Conservation (phyloP, 768 basidiomycete species). For the Boletus barrowsii region DNA sequence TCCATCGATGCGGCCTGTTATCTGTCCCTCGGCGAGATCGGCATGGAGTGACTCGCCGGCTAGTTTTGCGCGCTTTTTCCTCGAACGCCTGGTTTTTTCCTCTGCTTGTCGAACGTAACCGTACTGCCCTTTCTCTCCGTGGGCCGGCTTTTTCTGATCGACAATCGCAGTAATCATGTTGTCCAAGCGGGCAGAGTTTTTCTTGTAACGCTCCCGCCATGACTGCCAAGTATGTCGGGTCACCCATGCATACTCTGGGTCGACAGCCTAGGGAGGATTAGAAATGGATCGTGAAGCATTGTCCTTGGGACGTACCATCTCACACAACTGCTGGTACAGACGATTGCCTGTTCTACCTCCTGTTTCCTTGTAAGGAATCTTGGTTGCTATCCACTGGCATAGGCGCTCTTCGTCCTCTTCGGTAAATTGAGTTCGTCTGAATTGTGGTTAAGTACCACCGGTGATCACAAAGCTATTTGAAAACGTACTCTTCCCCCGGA, state of each 20-base stretch:
- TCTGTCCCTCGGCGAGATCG: slow-evolving; percentile 21
- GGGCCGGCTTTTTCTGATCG: slow-evolving; percentile 61
- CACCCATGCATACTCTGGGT: slow-evolving; percentile 79
- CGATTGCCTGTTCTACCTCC: slow-evolving; percentile 81
- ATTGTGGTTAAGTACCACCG: background rate
- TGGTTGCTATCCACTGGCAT: slow-evolving; percentile 76
- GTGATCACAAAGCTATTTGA: background rate
- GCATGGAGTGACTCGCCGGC: slow-evolving; percentile 22
- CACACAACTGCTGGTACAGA: slow-evolving; percentile 77
- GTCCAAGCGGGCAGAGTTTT: slow-evolving; percentile 70
- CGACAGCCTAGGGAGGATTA: slow-evolving; percentile 43
- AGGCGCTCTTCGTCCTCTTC: slow-evolving; percentile 73
- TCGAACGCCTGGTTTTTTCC: slow-evolving; percentile 57
- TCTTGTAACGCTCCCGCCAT: slow-evolving; percentile 88
- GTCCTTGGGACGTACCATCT: slow-evolving; percentile 47
- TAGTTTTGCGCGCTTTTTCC: slow-evolving; percentile 45
- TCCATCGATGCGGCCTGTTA: slow-evolving; percentile 8
- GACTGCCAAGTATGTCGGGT: slow-evolving; percentile 85
- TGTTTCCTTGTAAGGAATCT: slow-evolving; percentile 81
- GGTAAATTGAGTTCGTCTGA: slow-evolving; percentile 74
- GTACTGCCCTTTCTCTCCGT: slow-evolving; percentile 78
- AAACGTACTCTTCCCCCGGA: slow-evolving; percentile 73
- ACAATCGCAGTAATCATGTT: slow-evolving; percentile 61
- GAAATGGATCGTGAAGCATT: background rate
- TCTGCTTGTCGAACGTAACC: slow-evolving; percentile 77